Evolutionary conservation across 2,329 filamentous ascomycete genomes (phyloP).

Genomic region (Coniochaeta prunicola): DNA sequence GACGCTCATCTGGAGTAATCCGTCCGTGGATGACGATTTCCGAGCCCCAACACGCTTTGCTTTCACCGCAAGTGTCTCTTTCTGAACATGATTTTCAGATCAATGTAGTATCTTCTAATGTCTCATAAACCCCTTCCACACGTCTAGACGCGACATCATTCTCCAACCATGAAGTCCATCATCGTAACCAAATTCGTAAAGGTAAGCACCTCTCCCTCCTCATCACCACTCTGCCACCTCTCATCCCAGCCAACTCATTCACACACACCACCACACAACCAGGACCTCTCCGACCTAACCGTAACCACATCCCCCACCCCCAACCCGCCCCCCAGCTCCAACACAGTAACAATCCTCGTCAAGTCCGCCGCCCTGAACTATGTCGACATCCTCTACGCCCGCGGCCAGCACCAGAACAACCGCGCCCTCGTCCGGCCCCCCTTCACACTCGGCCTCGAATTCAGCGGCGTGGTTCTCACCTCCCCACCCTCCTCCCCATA

Average conservation of each 20-base stretch:
- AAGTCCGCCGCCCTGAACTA: conserved; percentile 52
- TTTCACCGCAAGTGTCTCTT: too few relatives aligned
- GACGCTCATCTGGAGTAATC: too few relatives aligned
- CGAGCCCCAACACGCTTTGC: too few relatives aligned
- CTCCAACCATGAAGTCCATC: background rate
- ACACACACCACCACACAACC: background rate
- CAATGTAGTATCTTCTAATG: too few relatives aligned
- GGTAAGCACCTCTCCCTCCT: background rate
- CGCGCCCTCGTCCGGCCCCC: conserved; percentile 45
- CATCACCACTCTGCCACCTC: background rate
- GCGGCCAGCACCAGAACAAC: conserved; percentile 55
- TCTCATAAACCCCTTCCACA: background rate
- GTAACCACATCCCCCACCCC: background rate
- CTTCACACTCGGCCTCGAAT: conserved; percentile 54
- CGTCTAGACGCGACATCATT: background rate
- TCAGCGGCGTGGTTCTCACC: conserved; percentile 43
- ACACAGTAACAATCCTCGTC: conserved; percentile 19
- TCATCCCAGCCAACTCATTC: background rate
- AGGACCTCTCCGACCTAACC: background rate
- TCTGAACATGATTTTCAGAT: background rate
- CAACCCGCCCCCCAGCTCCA: background rate
- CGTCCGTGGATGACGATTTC: background rate
- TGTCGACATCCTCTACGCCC: conserved; percentile 52
- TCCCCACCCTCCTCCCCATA: conserved; percentile 27
- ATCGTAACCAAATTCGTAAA: background rate